Conservation (phyloP, 176 grass and related monocot species). For the Rhynchospora breviuscula region DNA sequence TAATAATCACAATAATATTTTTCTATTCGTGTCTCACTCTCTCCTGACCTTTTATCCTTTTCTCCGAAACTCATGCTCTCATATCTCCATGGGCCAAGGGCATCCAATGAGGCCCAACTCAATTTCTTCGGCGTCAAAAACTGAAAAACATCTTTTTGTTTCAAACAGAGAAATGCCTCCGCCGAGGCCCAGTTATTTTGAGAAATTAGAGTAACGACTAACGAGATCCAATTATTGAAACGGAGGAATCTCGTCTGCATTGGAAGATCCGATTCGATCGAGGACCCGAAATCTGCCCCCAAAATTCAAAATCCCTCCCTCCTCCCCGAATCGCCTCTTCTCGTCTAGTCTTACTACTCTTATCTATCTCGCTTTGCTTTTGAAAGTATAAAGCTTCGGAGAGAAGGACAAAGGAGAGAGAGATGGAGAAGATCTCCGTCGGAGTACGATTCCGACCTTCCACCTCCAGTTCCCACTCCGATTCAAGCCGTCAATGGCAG, state of each 20-base stretch:
- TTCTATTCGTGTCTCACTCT: too few relatives aligned
- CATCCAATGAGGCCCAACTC: neutral
- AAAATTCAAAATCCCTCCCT: constrained; percentile 3
- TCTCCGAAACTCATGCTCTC: too few relatives aligned
- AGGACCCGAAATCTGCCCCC: neutral
- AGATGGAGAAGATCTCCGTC: constrained; percentile 95
- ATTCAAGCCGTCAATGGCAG: constrained; percentile 46
- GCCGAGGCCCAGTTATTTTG: too few relatives aligned
- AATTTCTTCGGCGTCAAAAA: neutral
- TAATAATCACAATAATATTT: too few relatives aligned
- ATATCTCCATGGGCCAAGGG: neutral
- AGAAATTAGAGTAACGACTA: too few relatives aligned
- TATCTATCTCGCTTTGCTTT: neutral
- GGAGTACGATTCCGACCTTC: constrained; percentile 80
- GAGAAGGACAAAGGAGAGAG: neutral
- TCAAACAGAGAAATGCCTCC: too few relatives aligned
- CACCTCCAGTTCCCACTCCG: neutral
- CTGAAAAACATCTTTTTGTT: too few relatives aligned
- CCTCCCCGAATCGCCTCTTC: neutral
- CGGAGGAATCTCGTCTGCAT: neutral
- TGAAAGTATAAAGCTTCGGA: neutral
- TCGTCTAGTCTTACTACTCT: neutral
- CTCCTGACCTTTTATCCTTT: too few relatives aligned
- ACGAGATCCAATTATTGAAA: neutral
- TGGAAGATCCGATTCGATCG: neutral